Evolutionary conservation across 2,329 filamentous ascomycete genomes (phyloP).

Genomic region (Geosmithia putterillii): DNA sequence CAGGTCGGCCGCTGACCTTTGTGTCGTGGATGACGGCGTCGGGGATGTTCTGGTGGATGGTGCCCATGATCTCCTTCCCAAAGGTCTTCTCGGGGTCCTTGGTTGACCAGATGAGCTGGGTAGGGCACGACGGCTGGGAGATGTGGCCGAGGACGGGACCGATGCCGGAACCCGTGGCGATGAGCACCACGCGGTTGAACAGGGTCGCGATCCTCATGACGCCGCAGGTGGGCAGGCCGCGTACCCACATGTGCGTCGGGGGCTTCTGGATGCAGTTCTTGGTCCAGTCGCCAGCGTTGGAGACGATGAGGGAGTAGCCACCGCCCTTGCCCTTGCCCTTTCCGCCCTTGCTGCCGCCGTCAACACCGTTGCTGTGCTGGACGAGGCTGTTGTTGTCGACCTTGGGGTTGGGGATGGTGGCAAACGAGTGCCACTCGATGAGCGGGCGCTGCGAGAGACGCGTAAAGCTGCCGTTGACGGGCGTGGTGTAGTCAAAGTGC

Average conservation of each 20-base stretch:
- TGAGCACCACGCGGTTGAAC: slow-evolving; percentile 48
- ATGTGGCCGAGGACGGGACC: slow-evolving; percentile 47
- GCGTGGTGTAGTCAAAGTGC: slow-evolving; percentile 45
- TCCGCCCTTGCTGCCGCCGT: background rate
- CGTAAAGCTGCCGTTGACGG: slow-evolving; percentile 16
- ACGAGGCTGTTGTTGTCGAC: slow-evolving; percentile 7
- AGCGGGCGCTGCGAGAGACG: slow-evolving; percentile 46
- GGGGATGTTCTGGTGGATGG: slow-evolving; percentile 40
- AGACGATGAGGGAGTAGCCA: slow-evolving; percentile 52
- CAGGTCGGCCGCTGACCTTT: slow-evolving; percentile 36
- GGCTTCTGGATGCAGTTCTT: slow-evolving; percentile 48
- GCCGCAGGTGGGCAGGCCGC: slow-evolving; percentile 49
- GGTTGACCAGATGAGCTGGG: slow-evolving; percentile 54
- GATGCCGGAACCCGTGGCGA: slow-evolving; percentile 59
- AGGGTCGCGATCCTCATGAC: slow-evolving; percentile 51
- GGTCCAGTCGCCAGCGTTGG: slow-evolving; percentile 62
- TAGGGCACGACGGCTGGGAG: slow-evolving; percentile 26
- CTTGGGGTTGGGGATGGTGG: slow-evolving; percentile 38
- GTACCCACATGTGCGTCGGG: slow-evolving; percentile 48
- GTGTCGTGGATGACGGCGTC: slow-evolving; percentile 55
- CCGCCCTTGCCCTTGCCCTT: too few species aligned
- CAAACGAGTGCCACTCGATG: slow-evolving; percentile 57
- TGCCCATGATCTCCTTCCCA: slow-evolving; percentile 35
- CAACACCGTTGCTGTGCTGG: too few species aligned
- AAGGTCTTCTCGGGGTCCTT: slow-evolving; percentile 46